Evolutionary conservation across 2,329 filamentous ascomycete species (phyloP), one percentile per base, ranked within the genome.

Genomic region (Penicillium sp.): DNA sequence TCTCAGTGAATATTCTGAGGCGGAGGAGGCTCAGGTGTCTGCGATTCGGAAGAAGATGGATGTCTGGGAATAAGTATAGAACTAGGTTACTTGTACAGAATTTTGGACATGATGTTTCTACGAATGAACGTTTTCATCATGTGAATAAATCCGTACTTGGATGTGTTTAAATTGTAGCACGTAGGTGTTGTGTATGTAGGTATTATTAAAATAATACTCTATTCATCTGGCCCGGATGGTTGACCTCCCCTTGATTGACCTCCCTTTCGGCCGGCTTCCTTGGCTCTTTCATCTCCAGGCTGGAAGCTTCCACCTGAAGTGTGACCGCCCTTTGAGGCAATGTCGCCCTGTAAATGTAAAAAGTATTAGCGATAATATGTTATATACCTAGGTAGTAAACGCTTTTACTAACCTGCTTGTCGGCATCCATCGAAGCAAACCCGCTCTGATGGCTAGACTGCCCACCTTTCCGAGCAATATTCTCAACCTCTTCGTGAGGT

Each of bases 251-350:
- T n/a, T n/a, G n/a, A n/a, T n/a, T n/a, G n/a, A 42, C 39, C 39
- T 24, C 82, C 82, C 71, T 84, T 84, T 31, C 74, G 72, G 3
- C 82, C 82, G n/a, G 82, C 81, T 67, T 83, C 81, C 46, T 72
- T 76, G 2, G 81, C 81, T 57, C 74, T 77, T 67, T 81, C 76
- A 47, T 78, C 80, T 7, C 82, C 80, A 0, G 76, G 76, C 63
- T 84, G 78, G 52, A 85, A 85, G 3, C 77, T 81, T 4, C 82
- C 81, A 35, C 75, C 73, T 0, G 81, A 83, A 0, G 79, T 78
- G 50, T 83, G 72, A 5, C 81, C 82, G 10, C 82, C 82, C 67
- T 76, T 73, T 11, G 82, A 84, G 2, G 82, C 82, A 57, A 85
- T 83, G 1, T 84, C 55, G 7, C 39, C 24, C 39, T 42, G 24